These are phyloP conservation scores for Albatrellus ellisii DNA, from an alignment of 768 basidiomycete genomes.

Conservation along the genomic window DNA sequence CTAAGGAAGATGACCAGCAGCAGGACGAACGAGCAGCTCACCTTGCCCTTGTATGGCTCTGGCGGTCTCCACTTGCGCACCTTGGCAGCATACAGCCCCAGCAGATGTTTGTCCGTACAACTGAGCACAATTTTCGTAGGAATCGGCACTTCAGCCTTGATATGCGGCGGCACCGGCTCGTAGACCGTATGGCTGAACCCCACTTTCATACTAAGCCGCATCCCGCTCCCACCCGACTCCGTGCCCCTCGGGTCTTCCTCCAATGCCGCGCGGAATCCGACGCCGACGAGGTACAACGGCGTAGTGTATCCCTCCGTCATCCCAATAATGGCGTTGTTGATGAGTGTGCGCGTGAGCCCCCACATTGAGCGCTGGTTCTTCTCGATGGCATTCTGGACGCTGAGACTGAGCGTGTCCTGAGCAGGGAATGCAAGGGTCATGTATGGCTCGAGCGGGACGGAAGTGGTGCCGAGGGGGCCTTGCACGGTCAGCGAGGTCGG, in stretches of 20 bases:
- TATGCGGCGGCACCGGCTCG: conserved; percentile 70
- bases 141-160: conserved; percentile 66
- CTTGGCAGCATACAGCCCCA: conserved; percentile 82
- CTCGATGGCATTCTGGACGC: conserved; percentile 43
- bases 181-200: conserved; percentile 84
- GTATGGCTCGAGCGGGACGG: conserved; percentile 34
- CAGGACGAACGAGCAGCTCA: conserved; percentile 27
- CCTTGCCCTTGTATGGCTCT: conserved; percentile 98
- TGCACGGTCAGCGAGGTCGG: conserved; percentile 34
- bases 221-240: conserved; percentile 40
- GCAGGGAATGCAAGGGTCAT: conserved; percentile 26
- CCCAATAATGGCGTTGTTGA: conserved; percentile 80
- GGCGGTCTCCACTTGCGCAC: conserved; percentile 78
- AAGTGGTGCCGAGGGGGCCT: conserved; percentile 41
- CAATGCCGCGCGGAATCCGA: conserved; percentile 82
- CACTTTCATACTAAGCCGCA: conserved; percentile 80
- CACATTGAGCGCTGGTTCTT: conserved; percentile 83
- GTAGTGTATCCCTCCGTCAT: conserved; percentile 82
- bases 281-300: conserved; percentile 83
- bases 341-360: conserved; percentile 88
- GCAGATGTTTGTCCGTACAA: conserved; percentile 77
- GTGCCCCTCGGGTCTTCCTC: conserved; percentile 64
- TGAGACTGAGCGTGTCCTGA: conserved; percentile 22
- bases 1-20: conserved; percentile 3
- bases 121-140: conserved; percentile 75